Percentiles rank a stretch among this genome's conserved stretches.
Evolutionary conservation across 2,329 filamentous ascomycete genomes (phyloP).

Genomic region (Botrytis squamosa): DNA sequence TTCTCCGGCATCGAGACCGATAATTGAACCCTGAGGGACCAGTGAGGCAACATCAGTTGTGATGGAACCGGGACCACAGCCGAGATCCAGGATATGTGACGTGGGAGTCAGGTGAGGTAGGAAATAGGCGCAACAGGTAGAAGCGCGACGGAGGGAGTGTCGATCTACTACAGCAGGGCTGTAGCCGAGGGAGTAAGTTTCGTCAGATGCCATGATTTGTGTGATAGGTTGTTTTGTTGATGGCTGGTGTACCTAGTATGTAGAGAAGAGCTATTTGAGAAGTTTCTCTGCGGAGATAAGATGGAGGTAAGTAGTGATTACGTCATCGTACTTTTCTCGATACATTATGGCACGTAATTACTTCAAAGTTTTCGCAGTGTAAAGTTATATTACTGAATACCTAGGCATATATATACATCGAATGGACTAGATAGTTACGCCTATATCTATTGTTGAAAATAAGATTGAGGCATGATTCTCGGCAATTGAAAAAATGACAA

Average conservation of each 20-base stretch:
- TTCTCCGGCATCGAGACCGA: conserved; percentile 6
- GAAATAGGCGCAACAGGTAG: conserved; percentile 18
- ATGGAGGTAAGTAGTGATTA: background rate
- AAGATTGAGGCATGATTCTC: background rate
- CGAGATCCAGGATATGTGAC: conserved; percentile 9
- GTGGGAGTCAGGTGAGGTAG: conserved; percentile 7
- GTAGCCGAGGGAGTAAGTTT: conserved; percentile 17
- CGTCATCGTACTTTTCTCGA: background rate
- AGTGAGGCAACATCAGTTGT: conserved; percentile 13
- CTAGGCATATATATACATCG: background rate
- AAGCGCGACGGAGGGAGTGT: conserved; percentile 16
- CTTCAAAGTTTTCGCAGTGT: background rate
- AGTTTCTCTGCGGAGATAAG: background rate
- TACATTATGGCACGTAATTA: too few relatives aligned
- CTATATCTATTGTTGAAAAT: background rate
- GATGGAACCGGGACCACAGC: conserved; percentile 19
- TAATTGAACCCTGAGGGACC: conserved; percentile 2
- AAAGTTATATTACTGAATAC: background rate
- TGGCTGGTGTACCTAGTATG: background rate
- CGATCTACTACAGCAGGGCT: background rate
- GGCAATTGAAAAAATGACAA: background rate
- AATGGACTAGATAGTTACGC: background rate
- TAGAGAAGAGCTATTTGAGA: background rate
- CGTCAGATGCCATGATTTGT: conserved; percentile 7
- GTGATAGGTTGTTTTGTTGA: background rate